Evolutionary conservation across 441 rosid species (phyloP).

Genomic region (Biscutella laevigata): DNA sequence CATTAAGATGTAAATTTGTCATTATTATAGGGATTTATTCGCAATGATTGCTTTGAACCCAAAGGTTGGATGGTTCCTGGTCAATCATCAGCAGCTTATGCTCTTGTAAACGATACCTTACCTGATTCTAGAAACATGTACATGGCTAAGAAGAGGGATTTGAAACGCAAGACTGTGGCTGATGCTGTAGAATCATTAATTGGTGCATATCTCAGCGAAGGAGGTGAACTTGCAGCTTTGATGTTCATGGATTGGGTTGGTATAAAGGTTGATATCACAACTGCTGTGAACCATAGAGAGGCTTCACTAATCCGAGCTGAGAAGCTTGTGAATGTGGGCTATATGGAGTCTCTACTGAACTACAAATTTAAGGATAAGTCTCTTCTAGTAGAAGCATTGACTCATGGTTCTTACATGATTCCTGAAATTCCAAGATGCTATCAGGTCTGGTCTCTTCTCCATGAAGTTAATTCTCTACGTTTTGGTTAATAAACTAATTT

Average conservation of each 20-base stretch:
- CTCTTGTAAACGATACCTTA: slow-evolving; percentile 32
- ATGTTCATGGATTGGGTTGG: slow-evolving; percentile 69
- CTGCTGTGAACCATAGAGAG: slow-evolving; percentile 29
- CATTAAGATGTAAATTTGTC: background rate
- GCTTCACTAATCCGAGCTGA: slow-evolving; percentile 28
- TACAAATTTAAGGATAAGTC: slow-evolving; percentile 60
- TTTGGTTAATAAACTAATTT: background rate
- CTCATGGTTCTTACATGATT: slow-evolving; percentile 89
- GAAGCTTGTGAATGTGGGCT: slow-evolving; percentile 35
- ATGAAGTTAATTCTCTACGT: background rate
- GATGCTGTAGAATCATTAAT: slow-evolving; percentile 82
- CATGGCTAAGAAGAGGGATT: slow-evolving; percentile 30
- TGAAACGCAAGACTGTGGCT: slow-evolving; percentile 62
- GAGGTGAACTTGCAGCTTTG: slow-evolving; percentile 63
- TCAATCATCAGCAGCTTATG: slow-evolving; percentile 30
- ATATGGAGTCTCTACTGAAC: slow-evolving; percentile 45
- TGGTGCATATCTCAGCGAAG: slow-evolving; percentile 69
- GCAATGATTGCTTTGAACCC: slow-evolving; percentile 59
- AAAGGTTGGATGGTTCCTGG: slow-evolving; percentile 70
- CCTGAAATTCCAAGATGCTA: slow-evolving; percentile 86
- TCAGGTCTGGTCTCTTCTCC: slow-evolving; percentile 43
- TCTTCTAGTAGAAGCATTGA: slow-evolving; percentile 77
- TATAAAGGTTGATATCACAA: slow-evolving; percentile 39
- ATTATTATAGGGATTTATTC: slow-evolving; percentile 70
- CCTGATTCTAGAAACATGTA: slow-evolving; percentile 36